Evolutionary conservation across 2,329 filamentous ascomycete genomes (phyloP).

Genomic region (Endoconidiophora laricicola): DNA sequence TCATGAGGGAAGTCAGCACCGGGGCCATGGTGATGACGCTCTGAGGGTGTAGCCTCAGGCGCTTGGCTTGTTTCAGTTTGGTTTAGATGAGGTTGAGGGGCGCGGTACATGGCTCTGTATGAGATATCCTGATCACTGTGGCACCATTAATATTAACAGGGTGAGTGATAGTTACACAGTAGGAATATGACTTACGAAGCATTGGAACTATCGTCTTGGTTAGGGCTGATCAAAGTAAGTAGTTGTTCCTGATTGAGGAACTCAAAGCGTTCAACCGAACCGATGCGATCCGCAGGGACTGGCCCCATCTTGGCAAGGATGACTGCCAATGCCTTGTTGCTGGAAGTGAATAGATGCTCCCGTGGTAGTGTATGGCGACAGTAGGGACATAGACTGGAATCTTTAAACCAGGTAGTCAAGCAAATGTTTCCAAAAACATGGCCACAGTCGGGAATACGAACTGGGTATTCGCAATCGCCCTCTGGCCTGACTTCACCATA

Average conservation of each 20-base stretch:
- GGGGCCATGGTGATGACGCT: no score
- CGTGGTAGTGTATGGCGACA: slow-evolving; percentile 45
- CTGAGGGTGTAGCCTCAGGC: no score
- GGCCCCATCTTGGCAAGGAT: slow-evolving; percentile 6
- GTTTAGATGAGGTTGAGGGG: no score
- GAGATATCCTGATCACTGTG: not conserved
- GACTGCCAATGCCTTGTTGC: slow-evolving; percentile 3
- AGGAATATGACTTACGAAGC: not conserved
- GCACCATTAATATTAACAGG: not conserved
- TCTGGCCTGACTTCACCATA: slow-evolving; percentile 41
- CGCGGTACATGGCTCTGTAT: no score
- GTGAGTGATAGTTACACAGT: no score
- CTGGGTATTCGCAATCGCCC: slow-evolving; percentile 37
- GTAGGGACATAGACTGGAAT: slow-evolving; percentile 46
- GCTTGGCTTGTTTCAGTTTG: no score
- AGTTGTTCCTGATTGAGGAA: slow-evolving; percentile 6
- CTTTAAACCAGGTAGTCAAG: slow-evolving; percentile 48
- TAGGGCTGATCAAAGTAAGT: not conserved
- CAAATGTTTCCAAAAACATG: slow-evolving; percentile 49
- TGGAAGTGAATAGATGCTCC: slow-evolving; percentile 19
- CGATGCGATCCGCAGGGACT: not conserved
- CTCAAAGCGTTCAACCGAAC: slow-evolving; percentile 7
- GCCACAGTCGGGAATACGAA: slow-evolving; percentile 44
- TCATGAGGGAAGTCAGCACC: no score
- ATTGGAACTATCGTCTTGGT: not conserved